A percentile compares a stretch with the other conserved stretches of the same genome.
Conservation (phyloP, 352 stramenopile species). For the Phytophthora brassicae region DNA sequence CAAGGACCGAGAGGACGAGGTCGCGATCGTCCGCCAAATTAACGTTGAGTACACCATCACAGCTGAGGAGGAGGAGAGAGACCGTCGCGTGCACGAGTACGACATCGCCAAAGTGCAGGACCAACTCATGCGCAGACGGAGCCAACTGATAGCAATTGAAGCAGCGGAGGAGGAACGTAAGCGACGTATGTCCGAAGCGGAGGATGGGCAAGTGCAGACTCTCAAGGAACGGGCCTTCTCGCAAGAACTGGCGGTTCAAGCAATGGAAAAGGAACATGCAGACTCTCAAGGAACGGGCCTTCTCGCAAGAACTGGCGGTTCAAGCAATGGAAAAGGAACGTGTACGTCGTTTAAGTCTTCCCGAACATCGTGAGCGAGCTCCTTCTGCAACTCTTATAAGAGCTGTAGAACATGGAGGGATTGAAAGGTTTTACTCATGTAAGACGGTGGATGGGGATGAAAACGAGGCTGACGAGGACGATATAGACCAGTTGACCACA, state of each 20-base stretch:
- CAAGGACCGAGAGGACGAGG: constrained; percentile 57
- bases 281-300: constrained; percentile 31
- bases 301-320: constrained; percentile 37
- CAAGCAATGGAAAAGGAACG: constrained; percentile 63
- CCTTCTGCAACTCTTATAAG: neutral
- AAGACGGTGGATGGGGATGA: constrained; percentile 22
- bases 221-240: constrained; percentile 33
- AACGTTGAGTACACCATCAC: constrained; percentile 69
- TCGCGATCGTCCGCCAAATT: constrained; percentile 69
- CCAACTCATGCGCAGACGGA: constrained; percentile 55
- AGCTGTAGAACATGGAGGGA: constrained; percentile 4
- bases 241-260: constrained; percentile 40
- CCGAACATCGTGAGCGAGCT: constrained; percentile 46
- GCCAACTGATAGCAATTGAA: constrained; percentile 37
- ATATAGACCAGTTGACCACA: neutral
- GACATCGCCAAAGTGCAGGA: constrained; percentile 66
- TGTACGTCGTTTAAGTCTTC: constrained; percentile 49
- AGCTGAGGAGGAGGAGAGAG: constrained; percentile 61
- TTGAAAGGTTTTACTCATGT: constrained; percentile 33
- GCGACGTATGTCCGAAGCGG: constrained; percentile 46
- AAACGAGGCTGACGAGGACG: neutral
- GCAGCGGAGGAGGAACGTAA: constrained; percentile 50
- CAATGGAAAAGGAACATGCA: constrained; percentile 53
- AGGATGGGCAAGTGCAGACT: constrained; percentile 21
- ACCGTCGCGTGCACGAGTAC: constrained; percentile 63